phyloP scores from a whole-genome alignment of 257 asterid species.

The Apocynum venetum region DNA sequence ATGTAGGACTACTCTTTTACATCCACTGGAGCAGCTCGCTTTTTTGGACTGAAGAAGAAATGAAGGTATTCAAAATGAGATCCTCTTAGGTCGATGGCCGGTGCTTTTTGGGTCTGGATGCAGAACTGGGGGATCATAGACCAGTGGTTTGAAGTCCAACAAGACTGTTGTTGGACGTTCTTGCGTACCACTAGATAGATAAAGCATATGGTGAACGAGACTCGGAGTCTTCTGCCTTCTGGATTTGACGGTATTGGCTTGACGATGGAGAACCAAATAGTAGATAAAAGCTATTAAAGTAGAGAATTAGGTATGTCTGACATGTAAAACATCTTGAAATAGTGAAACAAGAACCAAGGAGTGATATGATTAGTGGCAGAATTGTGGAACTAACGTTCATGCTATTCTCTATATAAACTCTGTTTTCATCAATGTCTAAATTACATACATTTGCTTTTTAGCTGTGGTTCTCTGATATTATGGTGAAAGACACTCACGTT shows the following conservation, averaged over 20 bases:
- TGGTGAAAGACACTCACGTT: no score
- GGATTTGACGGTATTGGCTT: neutral
- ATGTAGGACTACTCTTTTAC: no score
- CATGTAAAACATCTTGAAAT: neutral
- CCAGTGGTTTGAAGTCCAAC: neutral
- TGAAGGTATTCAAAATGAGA: neutral
- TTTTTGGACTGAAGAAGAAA: neutral
- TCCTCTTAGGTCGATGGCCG: neutral
- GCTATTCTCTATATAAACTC: neutral
- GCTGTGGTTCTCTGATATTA: no score
- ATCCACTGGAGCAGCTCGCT: neutral
- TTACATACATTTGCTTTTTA: neutral
- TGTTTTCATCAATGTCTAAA: neutral
- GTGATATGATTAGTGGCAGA: neutral
- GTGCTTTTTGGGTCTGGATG: neutral
- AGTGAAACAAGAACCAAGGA: neutral
- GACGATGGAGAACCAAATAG: neutral
- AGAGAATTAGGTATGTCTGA: neutral
- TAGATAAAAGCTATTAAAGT: neutral
- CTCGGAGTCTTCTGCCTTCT: neutral
- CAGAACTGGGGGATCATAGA: neutral
- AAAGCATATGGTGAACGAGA: neutral
- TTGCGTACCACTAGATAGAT: neutral
- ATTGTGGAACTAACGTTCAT: neutral
- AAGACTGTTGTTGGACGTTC: neutral